Conservation (phyloP, 495 filamentous ascomycete genomes). For the Penicillium paxilli region DNA sequence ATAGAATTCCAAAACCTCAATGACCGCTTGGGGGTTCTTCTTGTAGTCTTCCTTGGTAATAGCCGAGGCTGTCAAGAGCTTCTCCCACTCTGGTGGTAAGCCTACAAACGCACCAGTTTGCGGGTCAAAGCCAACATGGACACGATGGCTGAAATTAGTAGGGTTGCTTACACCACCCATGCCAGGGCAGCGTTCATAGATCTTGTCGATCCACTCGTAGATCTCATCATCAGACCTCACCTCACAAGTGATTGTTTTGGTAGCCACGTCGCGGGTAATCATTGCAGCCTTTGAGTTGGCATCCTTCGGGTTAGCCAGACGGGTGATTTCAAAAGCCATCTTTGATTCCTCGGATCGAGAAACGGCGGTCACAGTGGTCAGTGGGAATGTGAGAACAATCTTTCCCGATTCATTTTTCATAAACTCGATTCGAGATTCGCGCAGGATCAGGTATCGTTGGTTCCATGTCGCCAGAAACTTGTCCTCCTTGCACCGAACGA, state of each 20-base stretch:
- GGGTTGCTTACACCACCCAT: slow-evolving; percentile 99
- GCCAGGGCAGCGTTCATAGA: slow-evolving; percentile 92
- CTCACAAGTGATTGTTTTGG: slow-evolving; percentile 79
- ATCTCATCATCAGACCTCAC: slow-evolving; percentile 94
- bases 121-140: slow-evolving; percentile 97
- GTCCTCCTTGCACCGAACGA: slow-evolving; percentile 84
- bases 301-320: slow-evolving; percentile 63
- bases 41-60: slow-evolving; percentile 98
- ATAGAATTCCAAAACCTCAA: slow-evolving; percentile 97
- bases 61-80: slow-evolving; percentile 88
- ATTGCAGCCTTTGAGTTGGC: slow-evolving; percentile 58
- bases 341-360: slow-evolving; percentile 82
- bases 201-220: slow-evolving; percentile 97
- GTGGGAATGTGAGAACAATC: slow-evolving; percentile 71
- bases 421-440: slow-evolving; percentile 87
- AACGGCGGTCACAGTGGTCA: slow-evolving; percentile 83
- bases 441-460: slow-evolving; percentile 81
- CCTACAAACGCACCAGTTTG: slow-evolving; percentile 90
- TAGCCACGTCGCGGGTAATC: slow-evolving; percentile 70
- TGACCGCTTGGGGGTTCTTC: slow-evolving; percentile 96
- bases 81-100: slow-evolving; percentile 93
- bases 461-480: slow-evolving; percentile 87
- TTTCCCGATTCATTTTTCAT: slow-evolving; percentile 86
- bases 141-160: slow-evolving; percentile 93
- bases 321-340: slow-evolving; percentile 88